Base-by-base conservation (phyloP, 768 basidiomycete genomes). In the Cystobasidium onofrii region DNA sequence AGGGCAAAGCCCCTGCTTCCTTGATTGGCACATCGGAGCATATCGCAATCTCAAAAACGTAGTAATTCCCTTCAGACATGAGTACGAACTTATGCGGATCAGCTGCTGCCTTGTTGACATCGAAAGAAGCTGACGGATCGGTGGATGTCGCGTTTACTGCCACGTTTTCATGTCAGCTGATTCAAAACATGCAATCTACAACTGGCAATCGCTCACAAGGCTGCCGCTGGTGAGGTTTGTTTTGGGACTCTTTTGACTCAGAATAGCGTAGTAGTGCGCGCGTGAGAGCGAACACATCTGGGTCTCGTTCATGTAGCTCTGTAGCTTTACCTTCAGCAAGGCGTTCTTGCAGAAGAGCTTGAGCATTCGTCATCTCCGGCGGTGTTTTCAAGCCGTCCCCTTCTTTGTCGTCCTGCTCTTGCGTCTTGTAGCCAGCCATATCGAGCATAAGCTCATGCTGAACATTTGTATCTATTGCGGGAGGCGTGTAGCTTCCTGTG, bases 401-500 rank as follows among this genome's bases (percentile, higher is more conserved):
- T 15, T 75, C 36, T 41, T 63, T 54, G 27, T 74, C 61, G 39
- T 75, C 64, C 61, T 75, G 83, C 23, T 79, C 75, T 23, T 80
- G 79, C 0, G 86, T 82, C 80, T 91, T 89, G 80, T 95, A 95
- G 0, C 92, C 92, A 65, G 88, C 86, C 78, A 87, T 86, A 77
- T 96, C 92, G 36, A 94, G 84, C 18, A 90, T 88, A 61, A 93
- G 84, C 76, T 60, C 57, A 20, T 60, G 57, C 27, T 60, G 57
- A 4, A 60, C 57, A 29, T 23, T 34, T 20, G 33, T 12, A 1
- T 60, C 89, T 85, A 31, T 92, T 34, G 64, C 39, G 4, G 46
- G 46, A 13, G 41, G 64, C 1, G 64, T 43, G 33, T 27, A 65
- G 36, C 7, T 65, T 33, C 39, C 64, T 29, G 64, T 29, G 15